Evolutionary conservation across 768 basidiomycete genomes (phyloP).

Genomic region (Gloeopeniophorella convolvens): DNA sequence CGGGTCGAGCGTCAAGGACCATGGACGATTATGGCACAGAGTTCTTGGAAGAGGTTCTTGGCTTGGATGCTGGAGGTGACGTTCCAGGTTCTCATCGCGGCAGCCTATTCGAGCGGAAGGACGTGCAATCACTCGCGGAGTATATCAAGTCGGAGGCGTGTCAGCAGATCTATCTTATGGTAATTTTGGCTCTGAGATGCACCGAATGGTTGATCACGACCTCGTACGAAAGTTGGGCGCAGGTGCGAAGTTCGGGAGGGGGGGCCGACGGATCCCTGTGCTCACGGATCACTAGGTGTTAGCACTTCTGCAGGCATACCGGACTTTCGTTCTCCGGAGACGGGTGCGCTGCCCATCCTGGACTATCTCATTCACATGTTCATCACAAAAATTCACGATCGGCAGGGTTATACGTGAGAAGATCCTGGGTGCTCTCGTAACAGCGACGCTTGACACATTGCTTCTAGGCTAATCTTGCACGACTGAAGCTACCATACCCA

Average conservation of each 20-base stretch:
- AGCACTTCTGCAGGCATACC: slow-evolving; percentile 82
- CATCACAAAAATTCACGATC: too few relatives aligned
- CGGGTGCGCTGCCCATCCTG: slow-evolving; percentile 44
- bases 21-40: slow-evolving; percentile 13
- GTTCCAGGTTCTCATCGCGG: not conserved
- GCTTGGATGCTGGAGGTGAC: not conserved
- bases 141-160: slow-evolving; percentile 28
- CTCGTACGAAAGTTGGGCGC: slow-evolving; percentile 15
- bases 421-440: not conserved
- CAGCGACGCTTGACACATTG: not conserved
- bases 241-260: slow-evolving; percentile 10
- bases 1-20: not conserved
- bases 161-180: slow-evolving; percentile 28
- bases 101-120: slow-evolving; percentile 12
- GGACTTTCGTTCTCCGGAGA: slow-evolving; percentile 83
- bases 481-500: slow-evolving; percentile 79
- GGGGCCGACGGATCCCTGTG: not conserved
- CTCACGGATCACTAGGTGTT: slow-evolving; percentile 39
- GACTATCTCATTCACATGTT: not conserved
- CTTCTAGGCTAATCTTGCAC: slow-evolving; percentile 64
- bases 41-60: not conserved
- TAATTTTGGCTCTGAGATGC: slow-evolving; percentile 11
- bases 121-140: slow-evolving; percentile 23
- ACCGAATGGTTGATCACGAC: not conserved
- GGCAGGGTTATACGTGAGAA: slow-evolving; percentile 52